Evolutionary conservation across 352 stramenopile genomes (phyloP), one percentile per base, ranked within the genome.

Genomic region (Globisporangium okanoganense): DNA sequence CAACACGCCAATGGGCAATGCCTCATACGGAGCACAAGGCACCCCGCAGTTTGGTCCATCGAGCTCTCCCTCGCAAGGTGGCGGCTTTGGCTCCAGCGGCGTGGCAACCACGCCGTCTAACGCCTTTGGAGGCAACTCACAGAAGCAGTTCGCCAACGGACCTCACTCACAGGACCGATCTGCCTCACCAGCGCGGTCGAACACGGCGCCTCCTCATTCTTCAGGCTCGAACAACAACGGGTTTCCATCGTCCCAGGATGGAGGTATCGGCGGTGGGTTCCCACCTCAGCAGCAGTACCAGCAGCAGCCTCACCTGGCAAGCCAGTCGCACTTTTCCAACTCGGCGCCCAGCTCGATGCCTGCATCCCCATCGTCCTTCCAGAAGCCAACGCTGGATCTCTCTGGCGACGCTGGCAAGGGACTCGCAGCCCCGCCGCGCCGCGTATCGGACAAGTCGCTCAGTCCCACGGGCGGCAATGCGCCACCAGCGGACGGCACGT

Each of bases 321-420:
- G 24, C 27, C 60, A 61, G 50, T 50, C 33, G 12, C 62, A 68
- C 13, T 41, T 64, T 12, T 64, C 62, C 0, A 63, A 63, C 48
- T 68, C 62, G 6, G 62, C 62, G 18, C 62, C 62, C 13, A 54
- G 38, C 9, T 68, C 62, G 33, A 60, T 68, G 62, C 56, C 62
- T 5, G 56, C 62, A 27, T 64, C 58, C 25, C 54, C 68, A 7
- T 58, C 59, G 18, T 50, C 25, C 27, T 79, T 79, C 61, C 68
- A 74, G 56, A 79, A 76, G 50, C 75, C 75, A 9, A 63, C 67
- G 24, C 40, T 85, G 31, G 73, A 85, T 56, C 44, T 85, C n/a
- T 79, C 75, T 12, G 69, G 73, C 5, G 70, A 74, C 24, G 72
- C 71, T 29, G 75, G 75, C 29, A 71, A 68, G 47, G 54, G 51